A percentile compares a stretch with the other conserved stretches of the same genome.
Evolutionary conservation across 768 basidiomycete species (phyloP).

Genomic region (Termitomyces titanicus): DNA sequence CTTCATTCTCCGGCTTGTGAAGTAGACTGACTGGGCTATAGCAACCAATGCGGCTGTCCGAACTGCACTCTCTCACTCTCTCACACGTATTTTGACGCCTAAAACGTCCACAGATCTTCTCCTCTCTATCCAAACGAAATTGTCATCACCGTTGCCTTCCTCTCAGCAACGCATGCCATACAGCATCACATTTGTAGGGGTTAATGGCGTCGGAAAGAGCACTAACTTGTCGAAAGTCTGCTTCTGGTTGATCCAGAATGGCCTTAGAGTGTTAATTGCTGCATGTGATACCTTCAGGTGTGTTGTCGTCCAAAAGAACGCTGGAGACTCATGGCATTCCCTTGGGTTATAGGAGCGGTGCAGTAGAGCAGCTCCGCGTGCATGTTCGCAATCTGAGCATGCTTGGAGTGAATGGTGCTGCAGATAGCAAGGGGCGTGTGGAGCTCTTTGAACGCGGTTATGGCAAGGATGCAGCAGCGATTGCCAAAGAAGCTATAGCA

Average conservation of each 20-base stretch:
- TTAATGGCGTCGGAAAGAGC: conserved; percentile 98
- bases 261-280: conserved; percentile 88
- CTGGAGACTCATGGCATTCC: background rate
- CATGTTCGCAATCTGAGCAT: conserved; percentile 93
- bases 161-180: conserved; percentile 83
- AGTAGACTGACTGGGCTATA: conserved; percentile 26
- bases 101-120: conserved; percentile 97
- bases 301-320: conserved; percentile 16
- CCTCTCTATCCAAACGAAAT: conserved; percentile 87
- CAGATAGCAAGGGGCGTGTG: conserved; percentile 70
- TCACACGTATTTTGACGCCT: conserved; percentile 93
- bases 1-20: conserved; percentile 4
- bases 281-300: conserved; percentile 97
- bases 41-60: conserved; percentile 85
- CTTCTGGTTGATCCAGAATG: conserved; percentile 98
- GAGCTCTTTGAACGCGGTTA: conserved; percentile 97
- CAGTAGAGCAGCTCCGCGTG: conserved; percentile 95
- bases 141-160: conserved; percentile 68
- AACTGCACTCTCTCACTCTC: conserved; percentile 73
- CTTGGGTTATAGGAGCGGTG: conserved; percentile 67
- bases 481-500: conserved; percentile 90
- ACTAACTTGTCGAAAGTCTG: conserved; percentile 98
- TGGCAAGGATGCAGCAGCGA: conserved; percentile 98
- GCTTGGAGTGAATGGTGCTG: conserved; percentile 67
- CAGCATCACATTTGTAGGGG: conserved; percentile 94